phyloP scores from a whole-genome alignment of 306 rosid genomes.

The Medicago arabica region DNA sequence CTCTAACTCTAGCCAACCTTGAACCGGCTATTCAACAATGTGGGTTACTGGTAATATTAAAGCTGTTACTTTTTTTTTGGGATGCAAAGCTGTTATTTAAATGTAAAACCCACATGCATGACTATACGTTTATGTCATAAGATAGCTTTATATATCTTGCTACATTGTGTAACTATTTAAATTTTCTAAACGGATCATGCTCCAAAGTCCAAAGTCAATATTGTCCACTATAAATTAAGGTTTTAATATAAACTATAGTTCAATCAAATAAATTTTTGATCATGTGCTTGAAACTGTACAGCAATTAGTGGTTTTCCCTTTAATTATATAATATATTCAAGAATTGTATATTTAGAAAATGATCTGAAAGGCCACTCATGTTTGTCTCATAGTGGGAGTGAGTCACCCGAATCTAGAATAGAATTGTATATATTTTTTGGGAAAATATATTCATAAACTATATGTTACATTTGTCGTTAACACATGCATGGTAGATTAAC shows the following conservation, averaged over 20 bases:
- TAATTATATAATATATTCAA: not conserved
- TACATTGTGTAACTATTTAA: not conserved
- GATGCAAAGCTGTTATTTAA: not conserved
- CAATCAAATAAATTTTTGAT: slow-evolving; percentile 26
- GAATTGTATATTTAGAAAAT: not conserved
- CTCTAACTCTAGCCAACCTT: not conserved
- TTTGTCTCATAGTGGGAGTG: slow-evolving; percentile 45
- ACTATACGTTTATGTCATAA: not conserved
- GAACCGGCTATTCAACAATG: slow-evolving; percentile 15
- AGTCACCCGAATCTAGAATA: slow-evolving; percentile 42
- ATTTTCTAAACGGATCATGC: slow-evolving; percentile 26
- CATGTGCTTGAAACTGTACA: slow-evolving; percentile 51
- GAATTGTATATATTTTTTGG: no score
- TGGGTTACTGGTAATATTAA: not conserved
- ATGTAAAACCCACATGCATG: not conserved
- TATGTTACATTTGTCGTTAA: not conserved
- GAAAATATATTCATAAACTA: not conserved
- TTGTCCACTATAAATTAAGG: slow-evolving; percentile 43
- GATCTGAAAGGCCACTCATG: slow-evolving; percentile 29
- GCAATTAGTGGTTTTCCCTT: not conserved
- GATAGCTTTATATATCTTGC: slow-evolving; percentile 6
- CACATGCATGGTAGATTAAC: not conserved
- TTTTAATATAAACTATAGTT: not conserved
- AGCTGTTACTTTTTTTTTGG: no score
- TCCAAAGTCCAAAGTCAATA: slow-evolving; percentile 45